These are phyloP conservation scores for Trapa incisa DNA, from an alignment of 345 rosid species.

Conservation along the genomic window DNA sequence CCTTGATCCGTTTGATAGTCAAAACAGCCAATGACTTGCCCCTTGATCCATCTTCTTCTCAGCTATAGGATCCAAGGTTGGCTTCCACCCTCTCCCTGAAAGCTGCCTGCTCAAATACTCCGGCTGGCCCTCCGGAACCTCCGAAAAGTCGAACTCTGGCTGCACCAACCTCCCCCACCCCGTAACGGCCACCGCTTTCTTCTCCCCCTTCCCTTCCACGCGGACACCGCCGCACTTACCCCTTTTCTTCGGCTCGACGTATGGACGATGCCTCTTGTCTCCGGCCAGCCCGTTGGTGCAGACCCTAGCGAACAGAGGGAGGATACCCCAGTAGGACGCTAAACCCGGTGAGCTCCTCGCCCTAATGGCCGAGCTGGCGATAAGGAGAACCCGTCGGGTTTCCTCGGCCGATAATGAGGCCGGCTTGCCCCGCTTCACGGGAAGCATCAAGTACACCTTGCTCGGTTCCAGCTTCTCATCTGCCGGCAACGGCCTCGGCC, in stretches of 20 bases:
- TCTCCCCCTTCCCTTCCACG: conserved; percentile 2
- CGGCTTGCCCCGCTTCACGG: conserved; percentile 34
- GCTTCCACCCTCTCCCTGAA: conserved; percentile 81
- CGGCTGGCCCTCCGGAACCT: conserved; percentile 15
- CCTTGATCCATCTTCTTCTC: conserved; percentile 51
- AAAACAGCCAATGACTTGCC: conserved; percentile 33
- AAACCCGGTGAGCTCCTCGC: conserved; percentile 14
- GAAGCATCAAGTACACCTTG: conserved; percentile 55
- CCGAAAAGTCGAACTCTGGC: conserved; percentile 5
- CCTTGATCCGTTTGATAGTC: neutral
- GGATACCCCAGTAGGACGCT: conserved; percentile 20
- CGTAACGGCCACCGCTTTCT: conserved; percentile 7
- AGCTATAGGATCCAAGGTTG: conserved; percentile 60
- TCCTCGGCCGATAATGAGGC: conserved; percentile 36
- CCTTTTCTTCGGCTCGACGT: neutral
- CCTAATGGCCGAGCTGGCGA: conserved; percentile 38
- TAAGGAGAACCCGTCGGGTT: conserved; percentile 28
- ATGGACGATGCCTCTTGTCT: neutral
- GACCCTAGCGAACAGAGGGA: conserved; percentile 37
- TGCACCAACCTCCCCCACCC: neutral
- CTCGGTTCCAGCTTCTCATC: conserved; percentile 45
- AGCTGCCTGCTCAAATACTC: conserved; percentile 48
- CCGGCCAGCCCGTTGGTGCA: conserved; percentile 22
- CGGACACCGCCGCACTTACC: neutral
- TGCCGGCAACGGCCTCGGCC: conserved; percentile 58